A percentile compares a stretch with the other conserved stretches of the same genome.
Conservation (phyloP, 805 yeast genomes). For the Ogataea kodamae region DNA sequence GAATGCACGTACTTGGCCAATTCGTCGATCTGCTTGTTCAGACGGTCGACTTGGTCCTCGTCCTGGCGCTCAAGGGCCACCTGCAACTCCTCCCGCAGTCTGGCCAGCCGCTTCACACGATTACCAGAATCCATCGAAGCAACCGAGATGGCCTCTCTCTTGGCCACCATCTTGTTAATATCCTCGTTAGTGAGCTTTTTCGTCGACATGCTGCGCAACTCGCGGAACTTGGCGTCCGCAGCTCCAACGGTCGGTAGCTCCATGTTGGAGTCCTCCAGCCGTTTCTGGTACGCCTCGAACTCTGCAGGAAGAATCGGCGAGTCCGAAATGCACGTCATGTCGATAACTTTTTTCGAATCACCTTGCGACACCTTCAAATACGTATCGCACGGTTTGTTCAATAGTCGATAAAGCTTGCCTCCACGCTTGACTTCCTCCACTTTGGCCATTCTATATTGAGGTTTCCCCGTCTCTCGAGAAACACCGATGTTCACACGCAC, state of each 20-base stretch:
- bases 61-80: conserved; percentile 65
- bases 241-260: conserved; percentile 61
- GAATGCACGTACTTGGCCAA: conserved; percentile 35
- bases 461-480: conserved; percentile 56
- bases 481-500: conserved; percentile 81
- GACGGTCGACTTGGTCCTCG: conserved; percentile 39
- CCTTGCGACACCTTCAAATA: conserved; percentile 82
- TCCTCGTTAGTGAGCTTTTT: conserved; percentile 68
- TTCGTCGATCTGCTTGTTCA: conserved; percentile 44
- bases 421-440: conserved; percentile 54
- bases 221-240: conserved; percentile 60
- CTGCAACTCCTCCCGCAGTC: conserved; percentile 66
- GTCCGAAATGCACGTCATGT: conserved; percentile 78
- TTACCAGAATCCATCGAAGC: conserved; percentile 60
- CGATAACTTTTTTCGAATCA: conserved; percentile 65
- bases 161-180: conserved; percentile 72
- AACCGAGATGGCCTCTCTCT: conserved; percentile 57
- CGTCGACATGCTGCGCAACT: conserved; percentile 58
- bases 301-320: conserved; percentile 68
- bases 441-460: conserved; percentile 79
- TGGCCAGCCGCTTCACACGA: conserved; percentile 72
- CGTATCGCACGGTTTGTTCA: conserved; percentile 43
- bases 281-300: conserved; percentile 61
- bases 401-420: conserved; percentile 40
- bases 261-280: conserved; percentile 55